phyloP scores from a whole-genome alignment of 1,284 basidiomycete species.

The Pseudozyma tsukubaensis region DNA sequence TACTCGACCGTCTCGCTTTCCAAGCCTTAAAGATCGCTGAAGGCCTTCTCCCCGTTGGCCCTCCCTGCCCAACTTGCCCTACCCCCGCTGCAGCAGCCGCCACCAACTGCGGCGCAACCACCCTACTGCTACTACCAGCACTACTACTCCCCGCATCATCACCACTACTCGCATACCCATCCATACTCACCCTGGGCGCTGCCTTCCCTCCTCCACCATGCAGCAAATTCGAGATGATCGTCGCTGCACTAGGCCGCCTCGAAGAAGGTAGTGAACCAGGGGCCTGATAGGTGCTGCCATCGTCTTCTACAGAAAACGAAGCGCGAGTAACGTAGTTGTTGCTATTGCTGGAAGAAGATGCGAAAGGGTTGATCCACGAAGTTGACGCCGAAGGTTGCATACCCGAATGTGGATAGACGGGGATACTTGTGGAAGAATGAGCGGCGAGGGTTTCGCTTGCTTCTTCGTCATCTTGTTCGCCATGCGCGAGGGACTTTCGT shows the following conservation, averaged over 20 bases:
- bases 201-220: neutral
- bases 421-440: neutral
- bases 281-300: conserved; percentile 12
- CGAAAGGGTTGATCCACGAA: conserved; percentile 31
- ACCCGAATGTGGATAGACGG: neutral
- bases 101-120: too few relatives aligned
- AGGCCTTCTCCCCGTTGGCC: conserved; percentile 5
- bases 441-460: conserved; percentile 7
- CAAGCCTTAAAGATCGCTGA: conserved; percentile 22
- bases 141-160: conserved; percentile 2
- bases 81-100: neutral
- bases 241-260: conserved; percentile 17
- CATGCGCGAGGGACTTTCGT: conserved; percentile 18
- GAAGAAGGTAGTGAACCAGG: conserved; percentile 17
- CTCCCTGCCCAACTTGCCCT: neutral
- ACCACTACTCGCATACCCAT: conserved; percentile 1
- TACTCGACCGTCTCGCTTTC: conserved; percentile 9
- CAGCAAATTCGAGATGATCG: conserved; percentile 35
- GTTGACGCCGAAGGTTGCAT: conserved; percentile 23
- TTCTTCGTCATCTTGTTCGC: neutral
- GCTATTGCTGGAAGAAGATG: neutral
- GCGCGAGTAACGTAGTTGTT: neutral
- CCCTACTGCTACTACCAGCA: neutral
- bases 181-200: conserved; percentile 3
- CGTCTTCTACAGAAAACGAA: conserved; percentile 22